Base-by-base conservation (phyloP, 306 rosid species). In the Myrica gale region DNA sequence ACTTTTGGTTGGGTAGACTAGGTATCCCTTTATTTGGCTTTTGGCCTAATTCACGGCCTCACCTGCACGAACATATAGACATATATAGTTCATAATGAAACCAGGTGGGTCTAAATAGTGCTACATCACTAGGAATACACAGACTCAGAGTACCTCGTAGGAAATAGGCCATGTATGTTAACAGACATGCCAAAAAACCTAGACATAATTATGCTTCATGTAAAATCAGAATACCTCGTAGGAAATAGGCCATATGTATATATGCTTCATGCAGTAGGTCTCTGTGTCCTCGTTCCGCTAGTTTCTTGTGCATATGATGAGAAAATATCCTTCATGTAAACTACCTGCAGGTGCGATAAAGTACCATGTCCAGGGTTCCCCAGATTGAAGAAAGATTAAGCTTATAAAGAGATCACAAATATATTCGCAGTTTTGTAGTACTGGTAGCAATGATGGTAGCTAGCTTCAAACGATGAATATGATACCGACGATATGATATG, bases 401-500 rank as follows among this genome's bases (percentile, higher is more conserved):
- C 57, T 73, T 74, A 48, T 1, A 26, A 26, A 26, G 52, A 48
- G 52, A 48, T n/a, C n/a, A n/a, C 52, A 48, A 48, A 48, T 9
- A 26, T 26, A 26, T 26, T 9, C 2, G 52, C 52, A 48, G 16
- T 4, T 48, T 9, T 3, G 4, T 2, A 48, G 52, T 2, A 11
- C 13, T 48, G 76, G 77, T 56, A 73, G 56, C 74, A 69, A 76
- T 19, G 75, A 74, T 0, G 69, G 72, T 26, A 2, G 68, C 56
- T 9, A 41, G 4, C 12, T 42, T 5, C 20, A 19, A 19, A 16
- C 10, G 17, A 37, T 39, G 7, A 17, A 56, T 9, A 57, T 21
- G 79, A 71, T 12, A 73, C 69, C 32, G 87, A 85, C 74, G 80
- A 73, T 2, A 87, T 46, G 90, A 76, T 62, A 84, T 68, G 72